These are phyloP conservation scores for Aspergillus sp. DNA, from an alignment of 2,329 filamentous ascomycete species.

Conservation along the genomic window DNA sequence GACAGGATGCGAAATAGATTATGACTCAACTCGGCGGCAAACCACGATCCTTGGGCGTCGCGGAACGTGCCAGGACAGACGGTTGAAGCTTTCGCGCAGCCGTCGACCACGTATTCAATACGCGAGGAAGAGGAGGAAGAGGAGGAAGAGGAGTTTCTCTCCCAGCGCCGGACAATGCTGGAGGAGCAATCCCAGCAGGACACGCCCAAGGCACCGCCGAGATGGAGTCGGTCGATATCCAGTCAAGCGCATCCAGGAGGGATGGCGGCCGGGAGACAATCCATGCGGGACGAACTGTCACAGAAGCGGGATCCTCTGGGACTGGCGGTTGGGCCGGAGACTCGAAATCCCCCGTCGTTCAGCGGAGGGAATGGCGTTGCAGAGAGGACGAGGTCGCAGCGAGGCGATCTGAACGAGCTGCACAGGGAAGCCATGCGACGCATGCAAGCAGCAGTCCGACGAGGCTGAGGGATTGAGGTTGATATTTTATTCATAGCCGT, in stretches of 20 bases:
- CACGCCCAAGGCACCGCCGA: constrained; percentile 7
- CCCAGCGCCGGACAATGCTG: constrained; percentile 55
- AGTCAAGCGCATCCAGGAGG: constrained; percentile 31
- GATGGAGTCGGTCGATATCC: constrained; percentile 6
- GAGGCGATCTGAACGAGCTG: constrained; percentile 61
- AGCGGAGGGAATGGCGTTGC: constrained; percentile 57
- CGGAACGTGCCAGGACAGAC: constrained; percentile 19
- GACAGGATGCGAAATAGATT: constrained; percentile 36
- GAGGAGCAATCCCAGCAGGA: constrained; percentile 41
- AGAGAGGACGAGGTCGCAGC: constrained; percentile 68
- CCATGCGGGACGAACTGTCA: constrained; percentile 54
- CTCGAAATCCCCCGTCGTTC: constrained; percentile 49
- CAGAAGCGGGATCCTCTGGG: constrained; percentile 20
- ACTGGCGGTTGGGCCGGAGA: constrained; percentile 49
- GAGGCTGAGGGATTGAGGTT: constrained; percentile 11
- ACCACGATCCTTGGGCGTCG: constrained; percentile 20
- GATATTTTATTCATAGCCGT: constrained; percentile 5
- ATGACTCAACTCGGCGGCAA: constrained; percentile 28
- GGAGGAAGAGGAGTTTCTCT: constrained; percentile 62
- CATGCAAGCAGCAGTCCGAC: constrained; percentile 59
- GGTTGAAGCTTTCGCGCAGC: constrained; percentile 7
- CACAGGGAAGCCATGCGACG: constrained; percentile 71
- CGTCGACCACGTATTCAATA: constrained; percentile 13
- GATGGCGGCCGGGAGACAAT: constrained; percentile 59
- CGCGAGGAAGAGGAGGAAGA: constrained; percentile 41